phyloP scores from a whole-genome alignment of 805 yeast genomes.

The Candida qinlingensis region DNA sequence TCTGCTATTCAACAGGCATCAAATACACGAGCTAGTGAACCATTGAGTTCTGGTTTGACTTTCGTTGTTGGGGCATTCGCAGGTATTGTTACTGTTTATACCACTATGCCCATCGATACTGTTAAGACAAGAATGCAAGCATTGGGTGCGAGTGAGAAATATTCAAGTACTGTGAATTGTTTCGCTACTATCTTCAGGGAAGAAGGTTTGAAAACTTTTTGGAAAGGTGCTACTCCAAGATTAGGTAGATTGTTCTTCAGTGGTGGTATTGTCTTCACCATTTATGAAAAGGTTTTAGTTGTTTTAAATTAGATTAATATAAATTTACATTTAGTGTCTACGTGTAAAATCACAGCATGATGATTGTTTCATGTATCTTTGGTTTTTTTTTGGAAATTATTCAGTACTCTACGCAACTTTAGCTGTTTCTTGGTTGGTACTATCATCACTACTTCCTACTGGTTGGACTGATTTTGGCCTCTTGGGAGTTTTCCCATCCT shows the following conservation, averaged over 20 bases:
- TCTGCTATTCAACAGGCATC: constrained; percentile 67
- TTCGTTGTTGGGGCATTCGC: constrained; percentile 88
- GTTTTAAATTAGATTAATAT: constrained; percentile 19
- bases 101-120: constrained; percentile 94
- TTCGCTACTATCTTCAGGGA: constrained; percentile 73
- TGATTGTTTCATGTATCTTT: no score
- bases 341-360: background rate
- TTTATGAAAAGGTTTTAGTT: constrained; percentile 82
- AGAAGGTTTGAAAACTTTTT: constrained; percentile 86
- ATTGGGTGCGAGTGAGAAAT: constrained; percentile 65
- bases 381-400: no score
- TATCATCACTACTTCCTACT: background rate
- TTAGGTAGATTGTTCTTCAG: constrained; percentile 85
- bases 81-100: constrained; percentile 82
- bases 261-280: constrained; percentile 97
- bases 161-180: constrained; percentile 75
- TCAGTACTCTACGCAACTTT: background rate
- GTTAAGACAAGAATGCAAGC: constrained; percentile 98
- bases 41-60: constrained; percentile 73
- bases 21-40: constrained; percentile 61
- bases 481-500: constrained; percentile 31
- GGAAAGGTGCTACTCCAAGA: constrained; percentile 99
- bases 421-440: background rate
- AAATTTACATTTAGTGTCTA: background rate
- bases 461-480: constrained; percentile 28